Evolutionary conservation across 2,329 filamentous ascomycete species (phyloP).

Genomic region (Aspergillus quadricinctus): DNA sequence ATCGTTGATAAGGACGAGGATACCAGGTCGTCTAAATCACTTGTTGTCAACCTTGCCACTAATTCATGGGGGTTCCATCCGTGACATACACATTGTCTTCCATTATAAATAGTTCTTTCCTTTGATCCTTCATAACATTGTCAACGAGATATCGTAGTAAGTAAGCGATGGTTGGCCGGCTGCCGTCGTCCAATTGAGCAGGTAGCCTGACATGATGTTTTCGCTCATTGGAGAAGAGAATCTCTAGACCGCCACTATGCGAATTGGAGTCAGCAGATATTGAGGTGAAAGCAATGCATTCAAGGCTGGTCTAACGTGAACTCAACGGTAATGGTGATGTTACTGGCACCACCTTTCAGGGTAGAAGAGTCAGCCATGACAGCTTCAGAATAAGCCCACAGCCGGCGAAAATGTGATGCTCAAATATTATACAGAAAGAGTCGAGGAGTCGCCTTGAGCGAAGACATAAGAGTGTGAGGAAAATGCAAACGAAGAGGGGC

Average conservation of each 20-base stretch:
- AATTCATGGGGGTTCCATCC: background rate
- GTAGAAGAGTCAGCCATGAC: slow-evolving; percentile 6
- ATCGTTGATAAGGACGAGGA: slow-evolving; percentile 95
- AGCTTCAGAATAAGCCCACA: slow-evolving; percentile 1
- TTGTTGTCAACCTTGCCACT: slow-evolving; percentile 15
- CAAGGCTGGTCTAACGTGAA: slow-evolving; percentile 56
- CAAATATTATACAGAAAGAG: background rate
- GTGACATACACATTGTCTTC: slow-evolving; percentile 77
- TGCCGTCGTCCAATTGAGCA: slow-evolving; percentile 54
- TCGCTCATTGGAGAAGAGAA: slow-evolving; percentile 82
- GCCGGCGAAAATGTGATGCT: background rate
- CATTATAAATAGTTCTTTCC: slow-evolving; percentile 85
- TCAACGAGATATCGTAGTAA: slow-evolving; percentile 76
- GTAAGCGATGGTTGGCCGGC: slow-evolving; percentile 64
- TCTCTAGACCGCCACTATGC: slow-evolving; percentile 80
- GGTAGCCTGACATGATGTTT: slow-evolving; percentile 69
- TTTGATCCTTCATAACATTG: slow-evolving; percentile 75
- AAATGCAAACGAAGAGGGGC: slow-evolving; percentile 15
- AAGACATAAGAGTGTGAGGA: background rate
- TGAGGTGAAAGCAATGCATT: background rate
- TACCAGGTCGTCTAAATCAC: slow-evolving; percentile 79
- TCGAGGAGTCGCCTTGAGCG: background rate
- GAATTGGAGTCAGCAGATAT: slow-evolving; percentile 1
- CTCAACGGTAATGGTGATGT: slow-evolving; percentile 64
- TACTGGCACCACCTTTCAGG: slow-evolving; percentile 11